Evolutionary conservation across 2,329 filamentous ascomycete genomes (phyloP).

Genomic region (Aspergillus persii): DNA sequence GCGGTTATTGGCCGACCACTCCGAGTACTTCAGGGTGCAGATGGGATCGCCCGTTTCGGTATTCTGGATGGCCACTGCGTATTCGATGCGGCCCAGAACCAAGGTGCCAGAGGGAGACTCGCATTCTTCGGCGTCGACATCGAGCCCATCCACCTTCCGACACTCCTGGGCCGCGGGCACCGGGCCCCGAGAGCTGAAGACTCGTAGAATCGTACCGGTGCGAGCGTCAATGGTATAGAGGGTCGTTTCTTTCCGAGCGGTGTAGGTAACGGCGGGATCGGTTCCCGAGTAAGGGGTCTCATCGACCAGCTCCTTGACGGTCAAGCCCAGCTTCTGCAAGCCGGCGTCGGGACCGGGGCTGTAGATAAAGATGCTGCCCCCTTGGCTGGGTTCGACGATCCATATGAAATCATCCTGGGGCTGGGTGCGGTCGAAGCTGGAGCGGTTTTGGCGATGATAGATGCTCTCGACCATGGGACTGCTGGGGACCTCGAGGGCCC

Average conservation of each 20-base stretch:
- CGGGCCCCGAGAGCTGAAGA: constrained; percentile 74
- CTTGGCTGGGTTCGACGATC: constrained; percentile 88
- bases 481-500: constrained; percentile 75
- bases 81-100: constrained; percentile 82
- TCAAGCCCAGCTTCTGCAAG: constrained; percentile 48
- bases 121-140: constrained; percentile 67
- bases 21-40: constrained; percentile 86
- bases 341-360: constrained; percentile 59
- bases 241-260: constrained; percentile 84
- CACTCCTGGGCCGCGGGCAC: constrained; percentile 73
- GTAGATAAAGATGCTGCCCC: constrained; percentile 86
- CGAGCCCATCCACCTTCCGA: constrained; percentile 63
- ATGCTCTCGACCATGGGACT: constrained; percentile 87
- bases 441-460: constrained; percentile 71
- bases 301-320: constrained; percentile 77
- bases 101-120: constrained; percentile 71
- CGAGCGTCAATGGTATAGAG: constrained; percentile 86
- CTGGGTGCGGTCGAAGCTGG: constrained; percentile 56
- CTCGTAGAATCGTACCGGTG: constrained; percentile 77
- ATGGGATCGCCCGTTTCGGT: constrained; percentile 70
- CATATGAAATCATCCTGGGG: constrained; percentile 83
- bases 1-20: constrained; percentile 91
- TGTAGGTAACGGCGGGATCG: constrained; percentile 79
- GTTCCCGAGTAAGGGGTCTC: constrained; percentile 74
- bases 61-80: constrained; percentile 81